phyloP scores from a whole-genome alignment of 1,284 basidiomycete species.

The Anthracocystis panici-leucophaei region DNA sequence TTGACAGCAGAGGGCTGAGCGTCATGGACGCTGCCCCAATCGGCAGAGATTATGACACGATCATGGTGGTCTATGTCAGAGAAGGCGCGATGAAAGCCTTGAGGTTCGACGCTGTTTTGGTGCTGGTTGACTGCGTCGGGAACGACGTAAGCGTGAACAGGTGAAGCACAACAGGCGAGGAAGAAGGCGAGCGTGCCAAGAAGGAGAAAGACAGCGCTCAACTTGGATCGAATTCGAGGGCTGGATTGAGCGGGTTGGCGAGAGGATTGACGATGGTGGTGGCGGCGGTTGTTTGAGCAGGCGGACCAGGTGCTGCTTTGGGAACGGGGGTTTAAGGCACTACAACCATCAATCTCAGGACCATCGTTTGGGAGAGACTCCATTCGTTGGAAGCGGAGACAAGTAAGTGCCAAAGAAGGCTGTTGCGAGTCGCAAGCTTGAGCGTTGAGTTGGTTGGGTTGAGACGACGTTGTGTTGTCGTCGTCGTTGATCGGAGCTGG shows the following conservation, averaged over 20 bases:
- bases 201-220: conserved; percentile 10
- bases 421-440: not conserved
- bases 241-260: not conserved
- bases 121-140: conserved; percentile 16
- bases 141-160: conserved; percentile 33
- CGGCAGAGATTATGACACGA: conserved; percentile 33
- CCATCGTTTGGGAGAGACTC: conserved; percentile 47
- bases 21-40: conserved; percentile 13
- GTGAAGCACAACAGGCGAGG: conserved; percentile 10
- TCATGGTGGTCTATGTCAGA: conserved; percentile 40
- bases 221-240: conserved; percentile 4
- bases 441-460: not conserved
- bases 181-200: conserved; percentile 21
- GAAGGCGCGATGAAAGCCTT: not conserved
- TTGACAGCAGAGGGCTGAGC: conserved; percentile 19
- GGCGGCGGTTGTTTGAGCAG: conserved; percentile 42
- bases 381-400: conserved; percentile 34
- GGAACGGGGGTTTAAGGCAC: conserved; percentile 39
- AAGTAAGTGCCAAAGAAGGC: not conserved
- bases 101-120: conserved; percentile 2
- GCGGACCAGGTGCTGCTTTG: conserved; percentile 42
- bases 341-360: conserved; percentile 52
- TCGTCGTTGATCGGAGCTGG: not conserved
- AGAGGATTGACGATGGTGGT: not conserved
- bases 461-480: not conserved